A percentile compares a stretch with the other conserved stretches of the same genome.
These are phyloP conservation scores for Dryadomyces quercivorus DNA, from an alignment of 2,329 filamentous ascomycete species.

Conservation along the genomic window DNA sequence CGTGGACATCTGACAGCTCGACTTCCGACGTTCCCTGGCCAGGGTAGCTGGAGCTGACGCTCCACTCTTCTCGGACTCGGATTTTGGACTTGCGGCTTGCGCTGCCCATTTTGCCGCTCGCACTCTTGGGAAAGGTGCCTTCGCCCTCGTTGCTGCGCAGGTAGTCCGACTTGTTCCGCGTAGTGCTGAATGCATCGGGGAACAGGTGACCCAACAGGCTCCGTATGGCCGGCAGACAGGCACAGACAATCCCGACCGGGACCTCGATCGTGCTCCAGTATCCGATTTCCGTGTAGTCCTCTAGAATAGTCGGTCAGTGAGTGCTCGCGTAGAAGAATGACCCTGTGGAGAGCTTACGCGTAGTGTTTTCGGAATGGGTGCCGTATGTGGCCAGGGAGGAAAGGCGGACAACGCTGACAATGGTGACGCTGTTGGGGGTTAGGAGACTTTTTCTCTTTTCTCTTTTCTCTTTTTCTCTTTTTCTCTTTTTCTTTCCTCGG, in stretches of 20 bases:
- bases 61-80: not conserved
- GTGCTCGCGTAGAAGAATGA: not conserved
- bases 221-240: constrained; percentile 21
- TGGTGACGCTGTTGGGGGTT: constrained; percentile 11
- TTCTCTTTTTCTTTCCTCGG: not conserved
- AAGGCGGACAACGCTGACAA: constrained; percentile 15
- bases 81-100: not conserved
- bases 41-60: not conserved
- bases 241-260: constrained; percentile 19
- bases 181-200: not conserved
- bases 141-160: not conserved
- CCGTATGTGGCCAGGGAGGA: constrained; percentile 8
- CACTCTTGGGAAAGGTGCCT: not conserved
- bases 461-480: not conserved
- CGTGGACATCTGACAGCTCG: not conserved
- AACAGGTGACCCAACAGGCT: not conserved
- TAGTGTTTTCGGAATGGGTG: not conserved
- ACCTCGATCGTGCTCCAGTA: constrained; percentile 23
- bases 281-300: constrained; percentile 12
- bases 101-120: no score
- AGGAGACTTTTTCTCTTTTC: not conserved
- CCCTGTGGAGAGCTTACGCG: not conserved
- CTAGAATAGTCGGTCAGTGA: not conserved
- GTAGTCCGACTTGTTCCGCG: not conserved
- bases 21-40: not conserved